phyloP scores from a whole-genome alignment of 1,284 basidiomycete genomes.

The Coniferiporia sulphurascens region DNA sequence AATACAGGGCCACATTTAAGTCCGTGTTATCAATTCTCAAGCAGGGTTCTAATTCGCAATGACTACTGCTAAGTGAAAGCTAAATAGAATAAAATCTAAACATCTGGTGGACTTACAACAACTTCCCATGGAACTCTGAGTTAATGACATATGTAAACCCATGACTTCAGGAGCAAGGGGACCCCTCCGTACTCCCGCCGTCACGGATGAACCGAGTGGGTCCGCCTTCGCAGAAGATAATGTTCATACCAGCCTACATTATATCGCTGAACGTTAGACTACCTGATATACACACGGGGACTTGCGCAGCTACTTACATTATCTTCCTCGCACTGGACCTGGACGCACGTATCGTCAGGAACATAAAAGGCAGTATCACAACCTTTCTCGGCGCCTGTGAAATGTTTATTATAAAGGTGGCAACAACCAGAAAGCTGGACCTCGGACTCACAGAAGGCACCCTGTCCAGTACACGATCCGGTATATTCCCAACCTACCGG shows the following conservation, averaged over 20 bases:
- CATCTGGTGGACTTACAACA: too few relatives aligned
- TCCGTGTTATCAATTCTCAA: too few relatives aligned
- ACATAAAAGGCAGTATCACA: slow-evolving; percentile 34
- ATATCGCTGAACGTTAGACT: background rate
- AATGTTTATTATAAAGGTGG: background rate
- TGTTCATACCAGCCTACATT: background rate
- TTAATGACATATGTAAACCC: background rate
- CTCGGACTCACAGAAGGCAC: slow-evolving; percentile 5
- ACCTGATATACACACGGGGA: background rate
- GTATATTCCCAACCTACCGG: slow-evolving; percentile 36
- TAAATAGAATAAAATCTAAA: too few relatives aligned
- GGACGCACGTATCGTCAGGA: slow-evolving; percentile 30
- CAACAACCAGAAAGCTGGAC: slow-evolving; percentile 26
- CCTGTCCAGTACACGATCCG: background rate
- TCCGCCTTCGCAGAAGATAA: background rate
- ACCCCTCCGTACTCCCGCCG: background rate
- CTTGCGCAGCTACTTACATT: slow-evolving; percentile 27
- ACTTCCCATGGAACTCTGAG: too few relatives aligned
- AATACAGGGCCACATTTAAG: too few relatives aligned
- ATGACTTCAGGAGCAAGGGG: background rate
- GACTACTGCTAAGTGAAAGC: too few relatives aligned
- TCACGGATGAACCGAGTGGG: background rate
- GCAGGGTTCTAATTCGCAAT: too few relatives aligned
- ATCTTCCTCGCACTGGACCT: slow-evolving; percentile 35
- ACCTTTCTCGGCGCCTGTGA: background rate